Evolutionary conservation across 352 stramenopile genomes (phyloP).

Genomic region (Phytophthora pinifolia): DNA sequence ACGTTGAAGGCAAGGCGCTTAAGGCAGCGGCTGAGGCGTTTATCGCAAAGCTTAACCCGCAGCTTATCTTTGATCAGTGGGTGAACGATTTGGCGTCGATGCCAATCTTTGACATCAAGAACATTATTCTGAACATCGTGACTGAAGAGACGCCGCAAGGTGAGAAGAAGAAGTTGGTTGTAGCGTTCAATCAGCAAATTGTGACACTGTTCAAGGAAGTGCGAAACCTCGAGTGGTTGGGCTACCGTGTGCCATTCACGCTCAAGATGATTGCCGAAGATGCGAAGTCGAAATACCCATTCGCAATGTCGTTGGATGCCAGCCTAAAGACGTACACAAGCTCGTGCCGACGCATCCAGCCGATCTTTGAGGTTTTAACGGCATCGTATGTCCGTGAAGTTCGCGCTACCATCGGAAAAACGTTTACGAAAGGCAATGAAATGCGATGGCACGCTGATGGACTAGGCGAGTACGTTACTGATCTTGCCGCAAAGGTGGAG

Average conservation of each 20-base stretch:
- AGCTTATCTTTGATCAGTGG: slow-evolving; percentile 96
- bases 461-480: slow-evolving; percentile 84
- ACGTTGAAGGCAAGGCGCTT: slow-evolving; percentile 96
- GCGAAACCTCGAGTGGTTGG: slow-evolving; percentile 97
- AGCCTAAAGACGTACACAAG: slow-evolving; percentile 95
- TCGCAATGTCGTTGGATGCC: slow-evolving; percentile 96
- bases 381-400: slow-evolving; percentile 81
- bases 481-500: slow-evolving; percentile 93
- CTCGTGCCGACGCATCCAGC: slow-evolving; percentile 76
- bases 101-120: slow-evolving; percentile 91
- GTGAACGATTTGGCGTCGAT: slow-evolving; percentile 91
- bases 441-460: slow-evolving; percentile 89
- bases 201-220: slow-evolving; percentile 99
- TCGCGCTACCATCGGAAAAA: slow-evolving; percentile 85
- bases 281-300: slow-evolving; percentile 96
- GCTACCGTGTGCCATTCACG: slow-evolving; percentile 96
- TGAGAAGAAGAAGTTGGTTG: slow-evolving; percentile 76
- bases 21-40: slow-evolving; percentile 90
- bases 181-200: slow-evolving; percentile 97
- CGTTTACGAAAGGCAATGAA: slow-evolving; percentile 87
- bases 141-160: slow-evolving; percentile 75
- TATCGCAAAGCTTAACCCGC: slow-evolving; percentile 84
- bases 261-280: slow-evolving; percentile 96
- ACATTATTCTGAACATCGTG: slow-evolving; percentile 90
- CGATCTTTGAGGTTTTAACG: slow-evolving; percentile 80